Conservation (phyloP, 106 monocot genomes). For the Ottelia alismoides region DNA sequence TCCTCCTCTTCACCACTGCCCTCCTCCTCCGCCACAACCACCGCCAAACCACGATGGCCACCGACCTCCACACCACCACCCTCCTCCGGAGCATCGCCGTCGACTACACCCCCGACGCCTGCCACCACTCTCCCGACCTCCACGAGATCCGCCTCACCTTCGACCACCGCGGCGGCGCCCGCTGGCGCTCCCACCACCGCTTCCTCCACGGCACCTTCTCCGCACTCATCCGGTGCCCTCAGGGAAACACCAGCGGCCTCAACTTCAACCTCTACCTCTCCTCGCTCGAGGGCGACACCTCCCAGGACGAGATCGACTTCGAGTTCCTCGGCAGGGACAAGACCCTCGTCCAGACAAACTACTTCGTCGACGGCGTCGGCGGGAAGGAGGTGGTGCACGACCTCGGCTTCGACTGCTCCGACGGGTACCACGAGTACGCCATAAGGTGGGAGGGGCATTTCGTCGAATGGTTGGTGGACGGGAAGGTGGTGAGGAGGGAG, state of each 20-base stretch:
- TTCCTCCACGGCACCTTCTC: not conserved
- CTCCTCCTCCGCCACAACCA: too few species aligned
- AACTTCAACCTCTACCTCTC: not conserved
- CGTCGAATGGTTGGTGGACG: not conserved
- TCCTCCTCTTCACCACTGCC: too few species aligned
- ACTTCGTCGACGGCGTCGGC: not conserved
- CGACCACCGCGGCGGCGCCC: not conserved
- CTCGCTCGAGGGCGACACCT: not conserved
- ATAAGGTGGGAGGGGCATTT: not conserved
- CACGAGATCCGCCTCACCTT: too few species aligned
- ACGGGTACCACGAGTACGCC: not conserved
- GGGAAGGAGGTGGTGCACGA: not conserved
- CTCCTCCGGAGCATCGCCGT: too few species aligned
- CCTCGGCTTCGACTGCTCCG: not conserved
- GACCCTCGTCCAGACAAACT: not conserved
- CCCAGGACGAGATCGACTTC: constrained; percentile 4
- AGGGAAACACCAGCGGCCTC: constrained; percentile 1
- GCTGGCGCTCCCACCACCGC: not conserved
- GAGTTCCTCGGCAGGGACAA: not conserved
- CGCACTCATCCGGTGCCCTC: not conserved
- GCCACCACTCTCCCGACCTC: too few species aligned
- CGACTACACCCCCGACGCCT: too few species aligned
- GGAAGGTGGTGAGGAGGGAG: not conserved
- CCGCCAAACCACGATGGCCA: too few species aligned
- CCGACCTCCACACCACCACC: too few species aligned